Evolutionary conservation across 306 rosid species (phyloP).

Genomic region (Ochetophila trinervis): DNA sequence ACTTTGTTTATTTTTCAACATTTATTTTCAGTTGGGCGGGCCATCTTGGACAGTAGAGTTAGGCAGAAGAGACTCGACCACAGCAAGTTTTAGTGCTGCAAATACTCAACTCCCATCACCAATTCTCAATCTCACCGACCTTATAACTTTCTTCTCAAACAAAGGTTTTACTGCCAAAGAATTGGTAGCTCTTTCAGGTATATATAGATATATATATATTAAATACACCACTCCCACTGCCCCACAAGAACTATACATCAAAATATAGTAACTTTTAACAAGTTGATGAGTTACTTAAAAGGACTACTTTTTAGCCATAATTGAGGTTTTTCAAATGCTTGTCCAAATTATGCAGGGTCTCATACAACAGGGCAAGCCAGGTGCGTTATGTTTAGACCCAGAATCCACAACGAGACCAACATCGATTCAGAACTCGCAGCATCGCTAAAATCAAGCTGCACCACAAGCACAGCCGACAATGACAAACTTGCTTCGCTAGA

Average conservation of each 20-base stretch:
- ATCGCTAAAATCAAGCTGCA: constrained; percentile 47
- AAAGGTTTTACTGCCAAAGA: constrained; percentile 58
- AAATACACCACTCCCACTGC: no score
- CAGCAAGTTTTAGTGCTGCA: constrained; percentile 60
- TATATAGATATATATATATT: neutral
- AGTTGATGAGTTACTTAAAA: no score
- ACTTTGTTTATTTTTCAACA: neutral
- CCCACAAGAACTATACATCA: no score
- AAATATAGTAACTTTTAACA: no score
- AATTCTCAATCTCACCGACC: constrained; percentile 41
- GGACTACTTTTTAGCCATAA: neutral
- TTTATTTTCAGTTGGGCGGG: constrained; percentile 49
- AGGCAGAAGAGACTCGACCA: constrained; percentile 72
- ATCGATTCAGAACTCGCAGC: constrained; percentile 50
- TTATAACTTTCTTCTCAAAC: constrained; percentile 43
- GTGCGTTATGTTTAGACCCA: constrained; percentile 46
- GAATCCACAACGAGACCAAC: constrained; percentile 47
- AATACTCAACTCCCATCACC: constrained; percentile 63
- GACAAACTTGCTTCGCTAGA: constrained; percentile 57
- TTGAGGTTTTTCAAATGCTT: no score
- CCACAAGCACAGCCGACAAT: constrained; percentile 43
- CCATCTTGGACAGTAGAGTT: constrained; percentile 56
- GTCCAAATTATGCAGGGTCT: constrained; percentile 36
- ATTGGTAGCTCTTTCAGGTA: constrained; percentile 74
- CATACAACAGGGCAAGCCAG: constrained; percentile 73